A percentile compares a stretch with the other conserved stretches of the same genome.
Evolutionary conservation across 257 asterid genomes (phyloP).

Genomic region (Verbascum thapsus): DNA sequence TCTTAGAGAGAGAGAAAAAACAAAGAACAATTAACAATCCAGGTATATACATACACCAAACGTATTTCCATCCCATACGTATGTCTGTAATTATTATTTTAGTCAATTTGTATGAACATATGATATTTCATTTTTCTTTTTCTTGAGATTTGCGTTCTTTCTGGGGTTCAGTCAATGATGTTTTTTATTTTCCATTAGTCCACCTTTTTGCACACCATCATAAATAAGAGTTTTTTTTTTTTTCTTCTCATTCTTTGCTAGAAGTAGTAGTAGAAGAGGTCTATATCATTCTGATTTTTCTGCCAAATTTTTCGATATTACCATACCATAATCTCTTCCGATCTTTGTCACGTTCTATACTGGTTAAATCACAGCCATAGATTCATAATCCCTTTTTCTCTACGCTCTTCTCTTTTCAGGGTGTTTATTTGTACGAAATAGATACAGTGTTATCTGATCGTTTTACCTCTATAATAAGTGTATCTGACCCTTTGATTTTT

Average conservation of each 20-base stretch:
- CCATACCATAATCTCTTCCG: constrained; percentile 4
- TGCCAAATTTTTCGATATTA: constrained; percentile 23
- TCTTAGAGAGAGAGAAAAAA: not conserved
- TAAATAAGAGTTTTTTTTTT: constrained; percentile 20
- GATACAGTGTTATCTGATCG: constrained; percentile 11
- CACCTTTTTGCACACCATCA: constrained; percentile 34
- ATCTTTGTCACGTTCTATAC: constrained; percentile 37
- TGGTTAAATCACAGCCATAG: constrained; percentile 57
- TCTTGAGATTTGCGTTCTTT: constrained; percentile 55
- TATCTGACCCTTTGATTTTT: constrained; percentile 30
- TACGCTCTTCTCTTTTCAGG: constrained; percentile 18
- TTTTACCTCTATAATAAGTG: constrained; percentile 35
- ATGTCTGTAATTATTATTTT: constrained; percentile 18
- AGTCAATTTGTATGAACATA: constrained; percentile 28
- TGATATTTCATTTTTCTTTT: not conserved
- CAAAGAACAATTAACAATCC: constrained; percentile 32
- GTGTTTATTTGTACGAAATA: no score
- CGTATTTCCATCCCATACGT: constrained; percentile 23
- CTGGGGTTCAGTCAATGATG: constrained; percentile 28
- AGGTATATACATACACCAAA: constrained; percentile 25
- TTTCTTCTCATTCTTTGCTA: constrained; percentile 15
- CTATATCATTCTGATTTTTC: constrained; percentile 23
- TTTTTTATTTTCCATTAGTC: not conserved
- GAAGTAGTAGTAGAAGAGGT: constrained; percentile 18
- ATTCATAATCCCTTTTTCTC: constrained; percentile 56